Evolutionary conservation across 306 rosid species (phyloP), one percentile per base, ranked within the genome.

Genomic region (Adenanthera pavonina): DNA sequence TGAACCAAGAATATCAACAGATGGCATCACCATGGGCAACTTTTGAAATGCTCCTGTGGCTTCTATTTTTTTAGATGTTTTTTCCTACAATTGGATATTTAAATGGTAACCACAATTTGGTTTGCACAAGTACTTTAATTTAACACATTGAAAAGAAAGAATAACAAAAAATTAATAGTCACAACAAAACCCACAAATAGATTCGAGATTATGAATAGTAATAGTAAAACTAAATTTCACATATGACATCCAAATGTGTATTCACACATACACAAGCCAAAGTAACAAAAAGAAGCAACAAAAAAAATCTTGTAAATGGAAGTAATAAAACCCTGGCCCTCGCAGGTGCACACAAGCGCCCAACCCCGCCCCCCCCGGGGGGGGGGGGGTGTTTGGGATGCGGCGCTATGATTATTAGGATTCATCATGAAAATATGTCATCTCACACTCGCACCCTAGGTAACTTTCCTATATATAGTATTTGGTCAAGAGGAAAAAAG

Each of bases 1-100:
- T 2, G 99, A 95, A 74, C 92, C 86, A 57, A 93, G 82, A 77
- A 93, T 93, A 84, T 95, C 97, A 78, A 88, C 20, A 46, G 97
- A 89, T 65, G 98, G 98, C 98, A 90, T 92, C 87, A 93, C 99
- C 86, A 95, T 84, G 19, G 99, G 99, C 79, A 95, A 87, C 90
- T 89, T 93, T 81, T 95, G 99, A 89, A 95, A 95, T 76, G 99
- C 98, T 60, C 97, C 98, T 69, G 93, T 66, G 64, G 80, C 87
- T 82, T 95, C 96, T 41, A 78, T 60, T 74, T 68, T 77, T 75
- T 75, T 84, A 15, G 86, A 83, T 80, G 85, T 60, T 47, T 84
- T 86, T 30, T 91, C 97, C 92, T 95, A 83, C 74, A 79, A 70
- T 38, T 47, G 49, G 81, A 80, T 51, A 81, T 82, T 81, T 16